Conservation (phyloP, 2,329 filamentous ascomycete species). For the Aspergillus unguis region DNA sequence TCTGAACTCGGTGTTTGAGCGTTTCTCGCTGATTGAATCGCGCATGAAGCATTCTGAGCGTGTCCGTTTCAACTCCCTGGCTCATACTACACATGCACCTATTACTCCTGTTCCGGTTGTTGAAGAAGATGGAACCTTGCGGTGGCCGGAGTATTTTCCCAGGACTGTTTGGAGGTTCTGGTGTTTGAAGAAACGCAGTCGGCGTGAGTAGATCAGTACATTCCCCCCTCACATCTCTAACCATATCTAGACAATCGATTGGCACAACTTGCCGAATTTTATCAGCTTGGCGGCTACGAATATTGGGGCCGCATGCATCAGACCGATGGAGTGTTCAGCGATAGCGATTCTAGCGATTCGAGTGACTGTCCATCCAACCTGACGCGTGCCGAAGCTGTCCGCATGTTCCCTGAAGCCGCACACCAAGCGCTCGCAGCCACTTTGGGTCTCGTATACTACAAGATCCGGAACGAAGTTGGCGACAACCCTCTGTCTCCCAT, state of each 20-base stretch:
- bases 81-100: conserved; percentile 36
- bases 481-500: conserved; percentile 30
- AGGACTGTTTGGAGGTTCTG: conserved; percentile 42
- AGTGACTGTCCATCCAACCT: conserved; percentile 35
- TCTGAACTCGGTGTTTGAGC: conserved; percentile 26
- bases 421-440: conserved; percentile 41
- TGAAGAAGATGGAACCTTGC: conserved; percentile 33
- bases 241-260: conserved; percentile 36
- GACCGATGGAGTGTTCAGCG: conserved; percentile 27
- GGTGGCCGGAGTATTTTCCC: conserved; percentile 39
- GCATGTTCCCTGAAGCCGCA: conserved; percentile 37
- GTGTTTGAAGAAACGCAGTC: conserved; percentile 41
- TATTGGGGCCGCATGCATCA: conserved; percentile 38
- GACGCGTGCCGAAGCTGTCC: conserved; percentile 35
- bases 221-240: conserved; percentile 9
- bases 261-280: conserved; percentile 40
- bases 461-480: conserved; percentile 41
- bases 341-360: conserved; percentile 40
- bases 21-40: conserved; percentile 31
- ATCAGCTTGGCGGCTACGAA: conserved; percentile 39
- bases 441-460: conserved; percentile 40
- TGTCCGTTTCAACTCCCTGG: conserved; percentile 40
- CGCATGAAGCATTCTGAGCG: conserved; percentile 36
- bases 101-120: conserved; percentile 37
- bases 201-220: conserved; percentile 31